These are phyloP conservation scores for Lactarius pseudohatsudake DNA, from an alignment of 768 basidiomycete species.

Conservation along the genomic window DNA sequence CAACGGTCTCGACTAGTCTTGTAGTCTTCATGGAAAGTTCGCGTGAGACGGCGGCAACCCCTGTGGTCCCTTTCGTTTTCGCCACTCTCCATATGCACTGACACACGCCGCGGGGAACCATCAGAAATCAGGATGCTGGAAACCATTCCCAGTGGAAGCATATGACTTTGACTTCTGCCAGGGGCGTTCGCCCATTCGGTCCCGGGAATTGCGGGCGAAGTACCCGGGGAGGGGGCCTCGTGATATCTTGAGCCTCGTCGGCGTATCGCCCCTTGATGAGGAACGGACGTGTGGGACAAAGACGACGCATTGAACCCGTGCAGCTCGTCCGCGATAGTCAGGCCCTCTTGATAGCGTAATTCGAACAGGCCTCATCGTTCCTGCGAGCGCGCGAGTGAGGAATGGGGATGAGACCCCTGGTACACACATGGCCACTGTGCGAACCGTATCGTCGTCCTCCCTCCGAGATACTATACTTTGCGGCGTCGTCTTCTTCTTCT, in stretches of 20 bases:
- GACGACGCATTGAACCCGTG: slow-evolving; percentile 29
- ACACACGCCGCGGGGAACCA: background rate
- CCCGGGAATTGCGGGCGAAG: slow-evolving; percentile 34
- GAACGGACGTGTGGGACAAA: slow-evolving; percentile 32
- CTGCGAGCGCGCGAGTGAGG: background rate
- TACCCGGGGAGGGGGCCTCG: slow-evolving; percentile 39
- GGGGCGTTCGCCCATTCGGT: slow-evolving; percentile 36
- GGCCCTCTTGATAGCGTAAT: slow-evolving; percentile 22
- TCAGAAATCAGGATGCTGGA: slow-evolving; percentile 20
- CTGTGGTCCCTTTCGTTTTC: background rate
- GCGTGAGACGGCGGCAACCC: background rate
- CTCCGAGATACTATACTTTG: background rate
- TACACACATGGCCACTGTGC: slow-evolving; percentile 1
- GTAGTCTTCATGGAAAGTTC: too few species aligned
- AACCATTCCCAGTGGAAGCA: slow-evolving; percentile 33
- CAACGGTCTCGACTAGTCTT: background rate
- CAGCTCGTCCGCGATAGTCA: slow-evolving; percentile 33
- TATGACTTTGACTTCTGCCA: slow-evolving; percentile 35
- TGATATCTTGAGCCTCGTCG: slow-evolving; percentile 42
- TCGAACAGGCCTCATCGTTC: too few species aligned
- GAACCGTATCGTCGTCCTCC: background rate
- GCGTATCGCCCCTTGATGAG: slow-evolving; percentile 38
- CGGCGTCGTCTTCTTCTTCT: background rate
- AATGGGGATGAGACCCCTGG: background rate
- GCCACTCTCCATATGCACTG: background rate